Evolutionary conservation across 2,329 filamentous ascomycete genomes (phyloP), one percentile per base, ranked within the genome.

Genomic region (Rosellinia necatrix): DNA sequence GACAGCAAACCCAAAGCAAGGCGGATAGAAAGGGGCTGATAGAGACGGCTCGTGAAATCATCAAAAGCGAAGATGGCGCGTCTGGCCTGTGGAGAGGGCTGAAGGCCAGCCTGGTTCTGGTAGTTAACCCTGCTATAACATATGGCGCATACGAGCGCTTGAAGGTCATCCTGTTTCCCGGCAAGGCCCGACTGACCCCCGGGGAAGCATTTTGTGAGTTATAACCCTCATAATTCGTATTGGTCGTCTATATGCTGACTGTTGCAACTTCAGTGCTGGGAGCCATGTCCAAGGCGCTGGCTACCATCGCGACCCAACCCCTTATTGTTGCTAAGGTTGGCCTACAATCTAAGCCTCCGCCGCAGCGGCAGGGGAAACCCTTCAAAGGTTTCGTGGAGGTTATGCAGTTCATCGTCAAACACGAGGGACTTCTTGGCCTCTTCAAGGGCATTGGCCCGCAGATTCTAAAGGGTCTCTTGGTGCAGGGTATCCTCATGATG

Each of bases 401-500:
- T 25, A 96, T 99, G 91, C 81, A 81, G 60, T 97, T 96, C 72
- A 97, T 99, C 65, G 76, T 97, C 52, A 80, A 96, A 68, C 87
- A 96, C 59, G 94, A 99, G 71, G 94, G 94, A 3, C 72, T 83
- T 1, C 68, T 88, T 10, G 89, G 89, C n/a, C 80, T 99, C 1
- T 99, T 97, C 80, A 99, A 99, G 78, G 94, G 94, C 37, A 96
- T 99, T 64, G 92, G 86, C 0, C 94, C 94, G 3, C 94, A 99
- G 73, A 89, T 99, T 48, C 74, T 92, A 56, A 99, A 99, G 76
- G 94, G 94, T 1, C 76, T 99, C 49, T 72, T 99, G 44, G 94
- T 99, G 2, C 94, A 99, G 71, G 94, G 94, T 46, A 85, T 99
- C 53, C 79, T 99, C 34, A 99, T 99, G 94, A 99, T 97, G 92